These are phyloP conservation scores for Mycena crocata DNA, from an alignment of 768 basidiomycete genomes.

Conservation along the genomic window DNA sequence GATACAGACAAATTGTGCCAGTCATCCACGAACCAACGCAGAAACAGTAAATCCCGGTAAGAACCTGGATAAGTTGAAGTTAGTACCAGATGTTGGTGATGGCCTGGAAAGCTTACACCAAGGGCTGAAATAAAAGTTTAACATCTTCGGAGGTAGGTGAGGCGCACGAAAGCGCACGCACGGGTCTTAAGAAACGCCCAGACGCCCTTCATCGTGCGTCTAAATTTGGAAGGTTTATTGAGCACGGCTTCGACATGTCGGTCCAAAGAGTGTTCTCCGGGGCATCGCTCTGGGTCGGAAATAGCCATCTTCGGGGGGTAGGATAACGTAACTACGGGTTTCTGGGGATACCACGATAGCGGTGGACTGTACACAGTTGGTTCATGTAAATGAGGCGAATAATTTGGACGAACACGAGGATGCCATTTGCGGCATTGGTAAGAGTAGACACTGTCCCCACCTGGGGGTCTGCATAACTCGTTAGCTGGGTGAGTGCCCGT, in stretches of 20 bases:
- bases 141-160: slow-evolving; percentile 4
- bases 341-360: slow-evolving; percentile 74
- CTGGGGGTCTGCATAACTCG: slow-evolving; percentile 65
- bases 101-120: slow-evolving; percentile 59
- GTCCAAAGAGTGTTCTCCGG: slow-evolving; percentile 65
- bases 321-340: slow-evolving; percentile 73
- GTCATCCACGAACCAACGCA: slow-evolving; percentile 60
- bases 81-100: slow-evolving; percentile 2
- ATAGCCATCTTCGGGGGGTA: slow-evolving; percentile 44
- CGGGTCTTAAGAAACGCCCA: slow-evolving; percentile 90
- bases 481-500: neutral
- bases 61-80: slow-evolving; percentile 52
- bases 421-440: slow-evolving; percentile 84
- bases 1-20: slow-evolving; percentile 3
- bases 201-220: slow-evolving; percentile 73
- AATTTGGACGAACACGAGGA: slow-evolving; percentile 65
- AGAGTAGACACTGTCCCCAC: slow-evolving; percentile 80
- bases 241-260: slow-evolving; percentile 84
- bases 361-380: slow-evolving; percentile 64
- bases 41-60: slow-evolving; percentile 83
- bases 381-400: neutral
- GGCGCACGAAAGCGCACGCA: no score
- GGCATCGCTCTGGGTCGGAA: slow-evolving; percentile 39
- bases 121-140: slow-evolving; percentile 57
- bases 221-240: slow-evolving; percentile 65